Base-by-base conservation (phyloP, 495 filamentous ascomycete species). In the Aspergillus ostianus region DNA sequence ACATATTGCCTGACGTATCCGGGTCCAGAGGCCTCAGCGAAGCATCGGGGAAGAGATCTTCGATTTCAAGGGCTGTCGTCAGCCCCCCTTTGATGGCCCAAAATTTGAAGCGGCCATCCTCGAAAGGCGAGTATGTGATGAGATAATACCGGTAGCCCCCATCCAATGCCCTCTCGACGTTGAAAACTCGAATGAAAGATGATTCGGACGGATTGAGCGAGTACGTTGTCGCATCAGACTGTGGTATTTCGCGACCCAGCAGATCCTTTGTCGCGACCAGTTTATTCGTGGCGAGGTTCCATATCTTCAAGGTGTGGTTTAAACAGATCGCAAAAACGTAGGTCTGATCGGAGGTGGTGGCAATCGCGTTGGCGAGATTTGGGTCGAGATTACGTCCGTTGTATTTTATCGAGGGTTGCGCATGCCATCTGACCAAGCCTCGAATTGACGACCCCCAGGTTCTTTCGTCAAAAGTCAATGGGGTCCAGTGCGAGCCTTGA, bases 21-120 rank as follows among this genome's bases (percentile, higher is more conserved):
- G 86, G 85, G 50, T 87, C 78, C 27, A 82, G 81, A 0, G 95
- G 91, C 47, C 85, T 76, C 27, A 99, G 79, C 6, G 72, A 70
- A 13, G 73, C 55, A 21, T 82, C 79, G 0, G 88, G 79, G 55
- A 86, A 90, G 21, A 90, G 71, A 67, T 96, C 93, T 54, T 81
- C 78, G 18, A 96, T 79, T 10, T 85, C 82, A 8, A 90, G 68
- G 7, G 80, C 81, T 19, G 83, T 83, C 32, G 82, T 81, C 47
- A 86, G 78, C 27, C 86, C 82, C 17, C 87, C 84, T 57, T 82
- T 80, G 3, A 92, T 82, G 53, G 83, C 86, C 91, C 93, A 99
- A 73, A 99, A 93, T 73, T 97, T 98, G 83, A 99, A 97, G 63
- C 92, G 86, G 23, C 91, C 90, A 68, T 92, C 79, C 58, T 90